These are phyloP conservation scores for Fusarium denticulatum DNA, from an alignment of 2,329 filamentous ascomycete genomes.

Conservation along the genomic window DNA sequence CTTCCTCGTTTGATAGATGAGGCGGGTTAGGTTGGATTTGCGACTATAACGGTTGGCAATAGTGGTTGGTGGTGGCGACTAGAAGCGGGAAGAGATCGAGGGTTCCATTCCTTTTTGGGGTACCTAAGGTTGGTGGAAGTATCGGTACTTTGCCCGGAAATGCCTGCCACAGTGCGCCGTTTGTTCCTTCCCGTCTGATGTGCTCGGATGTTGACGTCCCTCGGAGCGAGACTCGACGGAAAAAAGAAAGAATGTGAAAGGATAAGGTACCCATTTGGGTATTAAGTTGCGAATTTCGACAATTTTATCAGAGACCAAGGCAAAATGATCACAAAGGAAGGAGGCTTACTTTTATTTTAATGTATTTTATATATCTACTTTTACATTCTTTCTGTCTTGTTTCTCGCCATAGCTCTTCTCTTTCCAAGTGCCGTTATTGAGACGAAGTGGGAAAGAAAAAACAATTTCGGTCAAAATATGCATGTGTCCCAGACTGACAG, in stretches of 20 bases:
- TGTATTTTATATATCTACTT: not conserved
- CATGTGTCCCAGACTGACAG: slow-evolving; percentile 15
- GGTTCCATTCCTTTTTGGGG: slow-evolving; percentile 30
- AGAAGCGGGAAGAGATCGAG: slow-evolving; percentile 37
- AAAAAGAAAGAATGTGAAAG: slow-evolving; percentile 8
- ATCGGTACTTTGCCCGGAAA: slow-evolving; percentile 32
- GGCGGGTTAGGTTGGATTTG: not conserved
- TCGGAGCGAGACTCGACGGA: slow-evolving; percentile 22
- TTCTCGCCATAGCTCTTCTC: not conserved
- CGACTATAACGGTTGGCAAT: slow-evolving; percentile 12
- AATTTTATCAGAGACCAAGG: slow-evolving; percentile 1
- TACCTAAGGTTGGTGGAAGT: slow-evolving; percentile 31
- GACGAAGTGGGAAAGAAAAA: not conserved
- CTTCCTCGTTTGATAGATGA: slow-evolving; percentile 14
- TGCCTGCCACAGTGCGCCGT: slow-evolving; percentile 38
- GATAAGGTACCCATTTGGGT: slow-evolving; percentile 19
- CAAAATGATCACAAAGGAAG: not conserved
- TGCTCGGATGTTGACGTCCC: slow-evolving; percentile 16
- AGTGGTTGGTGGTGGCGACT: slow-evolving; percentile 18
- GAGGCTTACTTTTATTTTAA: not conserved
- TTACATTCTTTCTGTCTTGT: not conserved
- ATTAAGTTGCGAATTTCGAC: slow-evolving; percentile 35
- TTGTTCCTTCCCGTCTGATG: slow-evolving; percentile 19
- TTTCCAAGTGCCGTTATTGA: not conserved
- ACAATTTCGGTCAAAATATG: slow-evolving; percentile 1